A percentile compares a stretch with the other conserved stretches of the same genome.
Evolutionary conservation across 345 rosid genomes (phyloP).

Genomic region (Combretum micranthum): DNA sequence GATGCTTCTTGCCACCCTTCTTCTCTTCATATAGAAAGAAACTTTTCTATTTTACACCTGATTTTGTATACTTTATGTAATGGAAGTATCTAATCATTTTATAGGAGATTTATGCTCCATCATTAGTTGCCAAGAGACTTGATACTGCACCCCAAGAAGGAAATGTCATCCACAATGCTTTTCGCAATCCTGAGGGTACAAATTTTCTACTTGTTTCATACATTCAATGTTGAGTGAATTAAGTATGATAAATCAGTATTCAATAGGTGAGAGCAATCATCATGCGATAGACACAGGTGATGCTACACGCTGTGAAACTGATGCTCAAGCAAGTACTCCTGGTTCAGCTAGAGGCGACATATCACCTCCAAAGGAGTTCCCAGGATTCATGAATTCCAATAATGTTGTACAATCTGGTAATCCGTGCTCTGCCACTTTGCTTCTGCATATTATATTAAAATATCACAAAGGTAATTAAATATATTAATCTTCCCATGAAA

Average conservation of each 20-base stretch:
- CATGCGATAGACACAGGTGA: slow-evolving; percentile 23
- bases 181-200: slow-evolving; percentile 23
- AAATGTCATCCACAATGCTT: slow-evolving; percentile 19
- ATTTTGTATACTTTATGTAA: neutral
- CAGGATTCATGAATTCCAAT: slow-evolving; percentile 63
- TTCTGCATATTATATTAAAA: too few relatives aligned
- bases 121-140: too few relatives aligned
- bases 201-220: slow-evolving; percentile 3
- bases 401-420: slow-evolving; percentile 57
- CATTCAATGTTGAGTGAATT: slow-evolving; percentile 6
- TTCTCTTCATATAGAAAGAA: too few relatives aligned
- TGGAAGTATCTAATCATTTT: slow-evolving; percentile 18
- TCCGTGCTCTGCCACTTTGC: neutral
- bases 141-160: too few relatives aligned
- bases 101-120: slow-evolving; percentile 23
- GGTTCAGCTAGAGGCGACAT: slow-evolving; percentile 30
- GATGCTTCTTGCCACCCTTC: too few relatives aligned
- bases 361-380: slow-evolving; percentile 51
- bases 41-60: too few relatives aligned
- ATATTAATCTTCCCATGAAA: neutral
- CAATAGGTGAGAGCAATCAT: slow-evolving; percentile 38
- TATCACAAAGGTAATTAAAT: neutral
- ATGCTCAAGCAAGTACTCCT: slow-evolving; percentile 25
- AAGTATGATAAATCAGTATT: slow-evolving; percentile 14
- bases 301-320: slow-evolving; percentile 24